Percentiles rank a stretch among this genome's conserved stretches.
phyloP scores from a whole-genome alignment of 257 asterid species.

The Petunia axillaris region DNA sequence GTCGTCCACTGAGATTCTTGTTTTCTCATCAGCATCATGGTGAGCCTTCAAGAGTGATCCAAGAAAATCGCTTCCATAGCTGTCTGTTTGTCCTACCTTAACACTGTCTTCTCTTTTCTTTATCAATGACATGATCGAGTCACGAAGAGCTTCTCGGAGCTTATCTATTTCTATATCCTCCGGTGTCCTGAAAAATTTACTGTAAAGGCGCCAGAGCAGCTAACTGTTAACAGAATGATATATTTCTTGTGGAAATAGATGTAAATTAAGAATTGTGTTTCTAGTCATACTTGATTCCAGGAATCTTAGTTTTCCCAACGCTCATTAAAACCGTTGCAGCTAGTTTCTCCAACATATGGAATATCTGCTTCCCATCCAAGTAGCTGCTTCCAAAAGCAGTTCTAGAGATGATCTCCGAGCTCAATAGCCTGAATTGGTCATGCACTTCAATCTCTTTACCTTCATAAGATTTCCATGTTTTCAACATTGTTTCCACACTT shows the following conservation, averaged over 20 bases:
- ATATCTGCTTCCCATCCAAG: conserved; percentile 62
- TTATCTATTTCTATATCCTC: conserved; percentile 63
- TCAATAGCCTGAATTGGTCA: conserved; percentile 47
- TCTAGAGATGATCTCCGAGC: conserved; percentile 63
- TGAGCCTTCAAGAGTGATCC: conserved; percentile 50
- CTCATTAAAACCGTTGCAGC: conserved; percentile 42
- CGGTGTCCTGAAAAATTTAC: conserved; percentile 38
- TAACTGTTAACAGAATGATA: conserved; percentile 7
- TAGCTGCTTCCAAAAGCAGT: conserved; percentile 77
- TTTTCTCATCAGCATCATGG: conserved; percentile 39
- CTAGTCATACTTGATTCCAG: conserved; percentile 45
- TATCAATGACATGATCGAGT: conserved; percentile 47
- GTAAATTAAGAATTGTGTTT: not conserved
- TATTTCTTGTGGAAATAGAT: too few relatives aligned
- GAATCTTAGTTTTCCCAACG: conserved; percentile 45
- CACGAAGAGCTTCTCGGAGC: conserved; percentile 45
- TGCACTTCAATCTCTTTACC: conserved; percentile 62
- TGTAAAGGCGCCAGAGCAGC: conserved; percentile 19
- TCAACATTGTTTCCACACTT: conserved; percentile 56
- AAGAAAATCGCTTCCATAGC: conserved; percentile 48
- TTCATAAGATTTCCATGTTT: conserved; percentile 52
- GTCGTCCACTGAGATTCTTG: conserved; percentile 44
- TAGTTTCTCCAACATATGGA: conserved; percentile 56
- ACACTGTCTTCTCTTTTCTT: conserved; percentile 39
- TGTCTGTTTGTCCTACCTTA: conserved; percentile 30